Evolutionary conservation across 169 alveolate genomes (phyloP).

Genomic region (Haemoproteus tartakovskyi): DNA sequence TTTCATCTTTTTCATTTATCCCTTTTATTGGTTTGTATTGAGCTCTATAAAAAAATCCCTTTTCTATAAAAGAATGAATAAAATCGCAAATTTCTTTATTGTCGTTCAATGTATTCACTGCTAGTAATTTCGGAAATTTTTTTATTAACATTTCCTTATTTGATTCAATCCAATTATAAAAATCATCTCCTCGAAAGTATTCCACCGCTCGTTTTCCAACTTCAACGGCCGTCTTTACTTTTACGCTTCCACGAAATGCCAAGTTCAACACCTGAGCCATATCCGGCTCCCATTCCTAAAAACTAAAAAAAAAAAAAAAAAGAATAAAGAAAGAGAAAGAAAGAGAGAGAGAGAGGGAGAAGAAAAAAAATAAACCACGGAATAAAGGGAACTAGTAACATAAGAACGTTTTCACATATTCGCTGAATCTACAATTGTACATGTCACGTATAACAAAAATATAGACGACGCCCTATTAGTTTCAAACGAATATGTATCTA

Average conservation of each 20-base stretch:
- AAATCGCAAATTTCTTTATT: slow-evolving; percentile 63
- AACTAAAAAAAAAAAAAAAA: neutral
- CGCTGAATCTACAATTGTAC: too few species aligned
- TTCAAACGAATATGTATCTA: too few species aligned
- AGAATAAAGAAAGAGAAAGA: too few species aligned
- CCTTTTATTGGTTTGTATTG: slow-evolving; percentile 81
- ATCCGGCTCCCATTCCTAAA: slow-evolving; percentile 47
- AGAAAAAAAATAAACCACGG: too few species aligned
- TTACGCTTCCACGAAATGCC: slow-evolving; percentile 64
- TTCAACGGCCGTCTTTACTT: slow-evolving; percentile 73
- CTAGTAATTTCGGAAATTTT: slow-evolving; percentile 71
- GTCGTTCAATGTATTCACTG: slow-evolving; percentile 45
- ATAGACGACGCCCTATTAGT: too few species aligned
- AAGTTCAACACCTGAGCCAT: slow-evolving; percentile 34
- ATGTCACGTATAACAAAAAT: too few species aligned
- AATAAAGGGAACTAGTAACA: too few species aligned
- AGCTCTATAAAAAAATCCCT: slow-evolving; percentile 77
- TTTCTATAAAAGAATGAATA: slow-evolving; percentile 68
- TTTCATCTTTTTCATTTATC: slow-evolving; percentile 68
- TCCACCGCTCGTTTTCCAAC: slow-evolving; percentile 87
- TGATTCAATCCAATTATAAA: slow-evolving; percentile 70
- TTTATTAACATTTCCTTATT: slow-evolving; percentile 68
- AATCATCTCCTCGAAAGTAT: slow-evolving; percentile 83
- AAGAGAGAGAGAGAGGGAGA: too few species aligned
- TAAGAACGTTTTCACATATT: too few species aligned